Evolutionary conservation across 129 eudicot species (phyloP).

Genomic region (Saussurea involucrata): DNA sequence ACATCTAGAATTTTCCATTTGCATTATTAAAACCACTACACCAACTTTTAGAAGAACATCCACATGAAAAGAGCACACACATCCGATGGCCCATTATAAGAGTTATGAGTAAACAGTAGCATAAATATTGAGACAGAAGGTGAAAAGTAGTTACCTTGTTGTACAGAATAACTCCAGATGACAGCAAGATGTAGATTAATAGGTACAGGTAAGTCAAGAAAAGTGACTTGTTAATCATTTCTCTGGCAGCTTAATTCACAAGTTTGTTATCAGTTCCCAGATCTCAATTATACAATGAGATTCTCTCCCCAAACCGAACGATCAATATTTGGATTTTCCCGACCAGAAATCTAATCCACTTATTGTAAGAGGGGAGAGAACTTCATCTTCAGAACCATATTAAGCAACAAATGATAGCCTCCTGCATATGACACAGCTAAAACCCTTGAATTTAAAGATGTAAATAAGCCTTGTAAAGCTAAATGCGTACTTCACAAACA

Average conservation of each 20-base stretch:
- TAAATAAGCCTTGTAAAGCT: neutral
- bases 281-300: slow-evolving; percentile 13
- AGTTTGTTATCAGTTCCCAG: slow-evolving; percentile 16
- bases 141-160: slow-evolving; percentile 49
- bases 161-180: slow-evolving; percentile 73
- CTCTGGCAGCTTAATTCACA: slow-evolving; percentile 15
- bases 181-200: slow-evolving; percentile 58
- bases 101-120: slow-evolving; percentile 4
- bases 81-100: neutral
- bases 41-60: neutral
- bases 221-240: slow-evolving; percentile 65
- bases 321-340: slow-evolving; percentile 15
- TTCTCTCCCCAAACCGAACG: slow-evolving; percentile 21
- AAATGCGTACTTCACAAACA: neutral
- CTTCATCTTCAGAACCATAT: slow-evolving; percentile 18
- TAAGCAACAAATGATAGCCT: neutral
- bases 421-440: slow-evolving; percentile 17
- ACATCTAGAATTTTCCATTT: neutral
- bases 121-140: slow-evolving; percentile 5
- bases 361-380: slow-evolving; percentile 15
- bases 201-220: slow-evolving; percentile 66
- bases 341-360: slow-evolving; percentile 17
- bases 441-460: slow-evolving; percentile 2
- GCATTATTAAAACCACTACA: neutral
- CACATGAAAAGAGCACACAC: neutral